Percentiles rank a stretch among this genome's conserved stretches.
These are phyloP conservation scores for Copromyces sp. DNA, from an alignment of 495 filamentous ascomycete genomes.

Conservation along the genomic window DNA sequence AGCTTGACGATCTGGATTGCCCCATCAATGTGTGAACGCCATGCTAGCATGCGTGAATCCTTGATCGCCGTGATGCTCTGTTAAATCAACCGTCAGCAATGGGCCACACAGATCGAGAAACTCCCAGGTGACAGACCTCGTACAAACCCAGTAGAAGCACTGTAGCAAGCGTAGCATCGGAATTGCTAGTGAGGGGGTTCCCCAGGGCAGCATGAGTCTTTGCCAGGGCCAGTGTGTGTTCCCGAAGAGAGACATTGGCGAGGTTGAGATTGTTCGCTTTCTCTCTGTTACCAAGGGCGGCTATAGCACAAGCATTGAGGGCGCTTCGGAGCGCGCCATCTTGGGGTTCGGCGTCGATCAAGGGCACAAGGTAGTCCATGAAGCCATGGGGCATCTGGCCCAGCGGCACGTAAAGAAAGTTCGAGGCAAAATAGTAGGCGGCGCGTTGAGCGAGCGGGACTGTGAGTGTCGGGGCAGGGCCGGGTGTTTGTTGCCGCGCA, in stretches of 20 bases:
- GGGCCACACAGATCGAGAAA: background rate
- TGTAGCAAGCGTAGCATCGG: conserved; percentile 18
- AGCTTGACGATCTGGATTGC: conserved; percentile 42
- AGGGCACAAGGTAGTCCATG: conserved; percentile 46
- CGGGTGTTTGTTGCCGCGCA: background rate
- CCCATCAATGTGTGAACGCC: conserved; percentile 44
- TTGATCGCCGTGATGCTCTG: conserved; percentile 36
- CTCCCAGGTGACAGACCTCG: conserved; percentile 6
- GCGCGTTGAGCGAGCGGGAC: conserved; percentile 39
- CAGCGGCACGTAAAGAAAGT: conserved; percentile 43
- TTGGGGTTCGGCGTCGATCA: conserved; percentile 36
- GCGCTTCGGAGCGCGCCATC: conserved; percentile 43
- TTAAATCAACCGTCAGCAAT: conserved; percentile 13
- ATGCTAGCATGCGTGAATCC: conserved; percentile 35
- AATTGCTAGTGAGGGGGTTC: conserved; percentile 24
- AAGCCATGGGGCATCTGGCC: conserved; percentile 34
- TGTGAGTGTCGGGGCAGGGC: conserved; percentile 12
- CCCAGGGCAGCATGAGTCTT: conserved; percentile 45
- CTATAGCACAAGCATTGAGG: conserved; percentile 51
- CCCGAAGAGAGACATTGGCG: conserved; percentile 28
- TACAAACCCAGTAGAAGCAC: conserved; percentile 19
- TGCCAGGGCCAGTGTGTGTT: conserved; percentile 42
- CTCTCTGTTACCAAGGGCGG: conserved; percentile 35
- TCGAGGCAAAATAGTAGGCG: conserved; percentile 42
- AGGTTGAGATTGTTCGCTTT: conserved; percentile 22